Conservation (phyloP, 257 asterid species). For the Solanum peruvianum region DNA sequence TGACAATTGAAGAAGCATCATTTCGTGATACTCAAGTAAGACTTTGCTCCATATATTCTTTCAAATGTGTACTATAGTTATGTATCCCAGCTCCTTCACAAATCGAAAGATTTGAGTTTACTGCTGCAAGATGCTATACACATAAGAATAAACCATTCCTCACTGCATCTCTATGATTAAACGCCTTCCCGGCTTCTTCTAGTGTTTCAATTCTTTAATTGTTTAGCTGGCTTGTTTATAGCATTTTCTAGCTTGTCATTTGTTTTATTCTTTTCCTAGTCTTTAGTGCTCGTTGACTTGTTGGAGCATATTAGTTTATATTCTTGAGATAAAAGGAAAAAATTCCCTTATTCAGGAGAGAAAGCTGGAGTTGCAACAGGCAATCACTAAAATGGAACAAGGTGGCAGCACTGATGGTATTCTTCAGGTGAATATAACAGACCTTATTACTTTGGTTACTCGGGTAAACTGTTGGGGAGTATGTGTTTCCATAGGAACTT, state of each 20-base stretch:
- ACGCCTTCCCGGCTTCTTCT: background rate
- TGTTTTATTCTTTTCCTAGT: background rate
- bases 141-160: background rate
- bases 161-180: background rate
- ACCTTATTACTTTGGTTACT: background rate
- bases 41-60: background rate
- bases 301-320: background rate
- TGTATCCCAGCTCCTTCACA: background rate
- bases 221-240: background rate
- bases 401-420: conserved; percentile 99
- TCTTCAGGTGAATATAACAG: conserved; percentile 65
- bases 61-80: background rate
- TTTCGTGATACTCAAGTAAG: conserved; percentile 82
- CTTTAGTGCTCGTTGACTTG: background rate
- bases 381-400: conserved; percentile 88
- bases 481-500: background rate
- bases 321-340: background rate
- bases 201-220: background rate
- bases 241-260: background rate
- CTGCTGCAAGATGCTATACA: background rate
- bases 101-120: background rate
- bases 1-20: conserved; percentile 90
- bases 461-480: background rate
- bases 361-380: conserved; percentile 87
- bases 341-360: conserved; percentile 49